Percentiles rank a stretch among this genome's conserved stretches.
These are phyloP conservation scores for Esteya vermicola DNA, from an alignment of 2,329 filamentous ascomycete genomes.

Conservation along the genomic window DNA sequence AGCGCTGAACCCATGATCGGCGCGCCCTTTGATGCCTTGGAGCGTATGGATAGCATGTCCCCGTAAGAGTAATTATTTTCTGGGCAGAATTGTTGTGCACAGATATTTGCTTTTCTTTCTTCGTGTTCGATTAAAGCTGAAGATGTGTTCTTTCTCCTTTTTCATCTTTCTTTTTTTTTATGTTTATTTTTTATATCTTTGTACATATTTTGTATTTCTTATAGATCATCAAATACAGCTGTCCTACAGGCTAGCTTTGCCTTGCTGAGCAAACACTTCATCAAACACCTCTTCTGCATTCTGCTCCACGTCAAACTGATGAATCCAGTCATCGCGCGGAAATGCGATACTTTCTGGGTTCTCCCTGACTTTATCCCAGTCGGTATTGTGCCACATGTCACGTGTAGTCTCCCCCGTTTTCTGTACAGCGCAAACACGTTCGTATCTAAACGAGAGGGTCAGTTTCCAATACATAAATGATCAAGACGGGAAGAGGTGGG, in stretches of 20 bases:
- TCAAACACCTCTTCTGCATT: constrained; percentile 25
- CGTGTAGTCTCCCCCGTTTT: constrained; percentile 35
- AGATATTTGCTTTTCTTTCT: too few relatives aligned
- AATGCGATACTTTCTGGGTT: constrained; percentile 32
- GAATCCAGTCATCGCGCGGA: constrained; percentile 37
- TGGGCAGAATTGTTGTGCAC: too few relatives aligned
- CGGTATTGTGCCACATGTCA: constrained; percentile 40
- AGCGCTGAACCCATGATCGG: constrained; percentile 2
- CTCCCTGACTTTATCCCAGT: constrained; percentile 32
- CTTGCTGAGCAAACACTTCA: constrained; percentile 14
- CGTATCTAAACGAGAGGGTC: constrained; percentile 17
- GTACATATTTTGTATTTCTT: not conserved
- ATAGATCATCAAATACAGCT: too few relatives aligned
- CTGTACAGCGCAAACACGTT: constrained; percentile 31
- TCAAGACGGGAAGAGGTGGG: too few relatives aligned
- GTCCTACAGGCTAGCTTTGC: not conserved
- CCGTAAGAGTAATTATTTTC: too few relatives aligned
- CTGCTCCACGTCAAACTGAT: constrained; percentile 27
- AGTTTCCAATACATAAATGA: too few relatives aligned
- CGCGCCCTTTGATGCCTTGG: constrained; percentile 6
- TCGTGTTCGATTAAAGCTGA: too few relatives aligned
- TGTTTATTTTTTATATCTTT: too few relatives aligned
- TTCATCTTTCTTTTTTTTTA: not conserved
- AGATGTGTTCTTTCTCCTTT: not conserved
- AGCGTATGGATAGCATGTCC: too few relatives aligned